Evolutionary conservation across 257 asterid species (phyloP), one percentile per base, ranked within the genome.

Genomic region (Penstemon newberryi): DNA sequence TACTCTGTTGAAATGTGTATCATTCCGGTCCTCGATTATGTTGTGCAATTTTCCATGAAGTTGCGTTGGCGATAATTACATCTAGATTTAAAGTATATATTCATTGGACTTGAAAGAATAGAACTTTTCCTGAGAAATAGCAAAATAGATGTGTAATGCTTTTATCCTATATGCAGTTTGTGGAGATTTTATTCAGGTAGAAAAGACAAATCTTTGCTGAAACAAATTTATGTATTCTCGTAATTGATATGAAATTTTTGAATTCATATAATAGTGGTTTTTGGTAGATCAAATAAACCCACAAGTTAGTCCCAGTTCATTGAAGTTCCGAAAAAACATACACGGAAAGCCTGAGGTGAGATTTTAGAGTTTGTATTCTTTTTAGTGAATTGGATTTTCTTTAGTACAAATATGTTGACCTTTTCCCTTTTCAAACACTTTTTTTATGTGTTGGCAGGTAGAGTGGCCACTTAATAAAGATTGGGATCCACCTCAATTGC

Each of bases 321-420:
- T 92, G 87, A 85, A 73, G 80, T 92, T 90, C 77, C 77, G 77
- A 54, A 92, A 82, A 65, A 92, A 88, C 72, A 39, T 70, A 50
- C 86, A 85, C 4, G 96, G 97, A 72, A 93, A 93, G 82, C 99
- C 99, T 18, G 95, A 87, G 92, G 99, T 93, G 66, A 42, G 79
- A 59, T 65, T 63, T 51, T 19, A 40, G 38, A 65, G 19, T 60
- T 7, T 49, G 51, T 4, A 36, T 59, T 45, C 37, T 13, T 42
- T 61, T 67, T 38, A 46, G 10, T 66, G 45, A 18, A 61, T 8
- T 66, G 56, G 15, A 36, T 54, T 65, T 60, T 10, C 18, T 15
- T 46, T 63, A 37, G 33, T 55, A 58, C 63, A 61, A 66, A 41
- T 1, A 42, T 8, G 3, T 10, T 43, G 39, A 39, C 11, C 45